Evolutionary conservation across 208 protist species (phyloP), one percentile per base, ranked within the genome.

Genomic region (Entamoeba dispar): DNA sequence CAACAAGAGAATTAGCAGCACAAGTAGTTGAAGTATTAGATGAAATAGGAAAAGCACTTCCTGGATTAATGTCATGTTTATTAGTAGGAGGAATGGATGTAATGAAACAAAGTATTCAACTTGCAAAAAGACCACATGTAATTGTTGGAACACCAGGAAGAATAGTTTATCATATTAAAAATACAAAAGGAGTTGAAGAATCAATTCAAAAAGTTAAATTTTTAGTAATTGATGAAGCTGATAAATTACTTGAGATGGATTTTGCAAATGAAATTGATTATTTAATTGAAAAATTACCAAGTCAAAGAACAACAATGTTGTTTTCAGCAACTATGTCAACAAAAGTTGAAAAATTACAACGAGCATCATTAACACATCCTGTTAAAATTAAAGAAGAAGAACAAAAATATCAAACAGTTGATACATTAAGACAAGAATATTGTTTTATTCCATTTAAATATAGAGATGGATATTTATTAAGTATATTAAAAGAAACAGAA

Each of bases 211-310:
- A 98, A 3, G 98, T 99, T 94, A 96, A 98, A 94, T 98, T 99
- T 95, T 96, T 99, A 38, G 96, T 98, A 94, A 98, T 98, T 96
- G 98, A 99, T 95, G 99, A 99, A 94, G 98, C 99, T 95, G 98
- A 99, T 94, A 97, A 98, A 93, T 96, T 99, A 92, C 6, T 8
- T 3, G 10, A 38, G 2, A 27, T 93, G 1, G 5, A 38, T n/a
- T 47, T 19, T 10, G 1, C 50, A 7, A 4, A 31, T 0, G 19
- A n/a, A 51, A 2, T 27, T 31, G 31, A 86, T 31, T 47, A 5
- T 47, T 5, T 86, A 3, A 0, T 34, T 22, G 10, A 5, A 12
- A 31, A 1, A 12, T 0, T n/a, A 3, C 61, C 61, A 34, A 27
- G 19, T 31, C 1, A 0, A 0, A 4, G 2, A 5, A 1, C 2